A percentile compares a stretch with the other conserved stretches of the same genome.
Conservation (phyloP, 331 rosid species). For the Acacia pycnantha region DNA sequence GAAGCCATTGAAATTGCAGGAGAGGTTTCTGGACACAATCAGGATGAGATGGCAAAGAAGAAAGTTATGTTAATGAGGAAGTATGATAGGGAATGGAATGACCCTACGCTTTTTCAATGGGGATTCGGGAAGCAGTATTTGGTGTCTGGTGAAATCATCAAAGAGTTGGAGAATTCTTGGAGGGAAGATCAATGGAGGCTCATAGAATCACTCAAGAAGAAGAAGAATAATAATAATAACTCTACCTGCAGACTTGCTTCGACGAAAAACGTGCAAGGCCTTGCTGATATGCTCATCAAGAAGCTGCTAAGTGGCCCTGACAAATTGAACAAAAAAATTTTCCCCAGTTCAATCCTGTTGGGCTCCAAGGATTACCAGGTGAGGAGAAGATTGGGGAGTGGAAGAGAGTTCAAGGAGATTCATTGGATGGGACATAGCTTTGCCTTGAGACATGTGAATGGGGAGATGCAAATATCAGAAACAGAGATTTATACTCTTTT, state of each 20-base stretch:
- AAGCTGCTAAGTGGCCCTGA: constrained; percentile 47
- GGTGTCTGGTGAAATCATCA: constrained; percentile 64
- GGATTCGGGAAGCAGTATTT: constrained; percentile 91
- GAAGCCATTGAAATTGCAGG: constrained; percentile 85
- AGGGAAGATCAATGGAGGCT: constrained; percentile 83
- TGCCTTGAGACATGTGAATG: constrained; percentile 62
- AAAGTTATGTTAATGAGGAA: constrained; percentile 54
- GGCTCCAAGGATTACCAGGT: constrained; percentile 66
- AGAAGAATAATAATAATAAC: constrained; percentile 12
- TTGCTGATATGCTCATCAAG: constrained; percentile 54
- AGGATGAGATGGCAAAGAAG: constrained; percentile 71
- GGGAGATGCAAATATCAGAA: constrained; percentile 43
- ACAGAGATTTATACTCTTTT: constrained; percentile 55
- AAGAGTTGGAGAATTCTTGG: constrained; percentile 57
- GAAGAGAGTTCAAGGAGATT: constrained; percentile 72
- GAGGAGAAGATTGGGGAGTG: constrained; percentile 63
- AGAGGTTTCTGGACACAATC: constrained; percentile 61
- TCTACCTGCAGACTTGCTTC: constrained; percentile 12
- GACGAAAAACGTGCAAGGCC: constrained; percentile 54
- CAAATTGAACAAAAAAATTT: constrained; percentile 26
- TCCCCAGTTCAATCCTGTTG: constrained; percentile 52
- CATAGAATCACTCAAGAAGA: constrained; percentile 48
- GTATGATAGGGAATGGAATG: constrained; percentile 82
- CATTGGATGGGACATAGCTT: constrained; percentile 89
- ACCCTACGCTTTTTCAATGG: constrained; percentile 79